A percentile compares a stretch with the other conserved stretches of the same genome.
Conservation (phyloP, 768 basidiomycete genomes). For the Tricholoma sp. region DNA sequence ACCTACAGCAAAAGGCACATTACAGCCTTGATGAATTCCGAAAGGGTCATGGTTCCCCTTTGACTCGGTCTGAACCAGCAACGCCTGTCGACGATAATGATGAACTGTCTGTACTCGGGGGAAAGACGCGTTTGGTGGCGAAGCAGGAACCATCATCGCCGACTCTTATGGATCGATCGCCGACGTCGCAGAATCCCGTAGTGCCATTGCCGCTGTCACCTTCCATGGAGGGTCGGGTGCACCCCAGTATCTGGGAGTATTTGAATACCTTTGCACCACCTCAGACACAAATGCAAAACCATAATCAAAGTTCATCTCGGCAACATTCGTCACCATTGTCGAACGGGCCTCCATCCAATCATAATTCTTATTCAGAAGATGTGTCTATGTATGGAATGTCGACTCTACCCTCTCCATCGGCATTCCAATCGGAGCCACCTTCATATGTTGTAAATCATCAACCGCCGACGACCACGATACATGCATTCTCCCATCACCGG, state of each 20-base stretch:
- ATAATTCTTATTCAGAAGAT: slow-evolving; percentile 20
- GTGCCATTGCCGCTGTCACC: slow-evolving; percentile 63
- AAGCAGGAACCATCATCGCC: slow-evolving; percentile 57
- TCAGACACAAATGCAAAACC: slow-evolving; percentile 18
- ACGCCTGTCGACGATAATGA: slow-evolving; percentile 51
- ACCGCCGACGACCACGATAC: slow-evolving; percentile 9
- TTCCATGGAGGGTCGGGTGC: slow-evolving; percentile 43
- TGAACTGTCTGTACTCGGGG: slow-evolving; percentile 59
- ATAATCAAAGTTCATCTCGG: slow-evolving; percentile 10
- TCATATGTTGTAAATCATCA: slow-evolving; percentile 29
- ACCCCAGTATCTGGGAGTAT: slow-evolving; percentile 66
- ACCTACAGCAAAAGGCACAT: slow-evolving; percentile 61
- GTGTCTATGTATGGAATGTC: slow-evolving; percentile 45
- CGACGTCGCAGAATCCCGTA: slow-evolving; percentile 65
- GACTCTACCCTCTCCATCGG: slow-evolving; percentile 25
- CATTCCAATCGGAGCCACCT: slow-evolving; percentile 30
- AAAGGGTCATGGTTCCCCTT: slow-evolving; percentile 46
- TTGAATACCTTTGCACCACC: slow-evolving; percentile 50
- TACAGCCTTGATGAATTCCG: slow-evolving; percentile 58
- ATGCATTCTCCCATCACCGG: slow-evolving; percentile 19
- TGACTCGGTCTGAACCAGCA: slow-evolving; percentile 35
- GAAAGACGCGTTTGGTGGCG: slow-evolving; percentile 59
- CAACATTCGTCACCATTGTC: slow-evolving; percentile 10
- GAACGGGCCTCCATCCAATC: slow-evolving; percentile 5
- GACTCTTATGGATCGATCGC: slow-evolving; percentile 56